Base-by-base conservation (phyloP, 257 asterid species). In the Penstemon eatonii region DNA sequence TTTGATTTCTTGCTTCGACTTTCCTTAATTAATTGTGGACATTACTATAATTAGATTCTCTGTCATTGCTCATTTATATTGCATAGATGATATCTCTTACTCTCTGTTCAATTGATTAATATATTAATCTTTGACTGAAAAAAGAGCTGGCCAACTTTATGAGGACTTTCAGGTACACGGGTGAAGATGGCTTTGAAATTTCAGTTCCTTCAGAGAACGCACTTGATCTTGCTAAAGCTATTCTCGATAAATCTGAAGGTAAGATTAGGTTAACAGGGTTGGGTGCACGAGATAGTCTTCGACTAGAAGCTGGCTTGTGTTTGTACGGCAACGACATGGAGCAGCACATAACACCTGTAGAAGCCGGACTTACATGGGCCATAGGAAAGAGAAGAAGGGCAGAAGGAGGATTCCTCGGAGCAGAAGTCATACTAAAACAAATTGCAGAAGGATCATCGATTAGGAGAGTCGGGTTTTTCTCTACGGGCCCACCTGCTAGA, bases 311-410 rank as follows among this genome's bases (percentile, higher is more conserved):
- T 0, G 97, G 98, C 6, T 60, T 94, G 70, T 94, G 99, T 84
- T 78, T 94, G 74, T 94, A 94, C 51, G 98, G 99, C 47, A 91
- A 89, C n/a, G 99, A 94, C 87, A 85, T 94, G 97, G 96, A 91
- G 82, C 95, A 94, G 74, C 97, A 91, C 88, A 87, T 57, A 42
- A 84, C 99, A 7, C 98, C 99, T 0, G 87, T 91, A 0, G 99
- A 94, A 68, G 98, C 99, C 1, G 99, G 99, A 3, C 95, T 91
- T 1, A 87, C 96, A 2, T 94, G 97, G 99, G 99, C 99, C 65
- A 77, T 94, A 45, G 97, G 99, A 39, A 94, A 94, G 82, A 84
- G 99, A 78, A 85, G 99, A 78, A 76, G 95, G 74, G 96, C 98
- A 1, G 99, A 91, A 79, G 96, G 98, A 7, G 99, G 98, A 33